Base-by-base conservation (phyloP, 805 yeast species). In the Metschnikowia picachoensis region DNA sequence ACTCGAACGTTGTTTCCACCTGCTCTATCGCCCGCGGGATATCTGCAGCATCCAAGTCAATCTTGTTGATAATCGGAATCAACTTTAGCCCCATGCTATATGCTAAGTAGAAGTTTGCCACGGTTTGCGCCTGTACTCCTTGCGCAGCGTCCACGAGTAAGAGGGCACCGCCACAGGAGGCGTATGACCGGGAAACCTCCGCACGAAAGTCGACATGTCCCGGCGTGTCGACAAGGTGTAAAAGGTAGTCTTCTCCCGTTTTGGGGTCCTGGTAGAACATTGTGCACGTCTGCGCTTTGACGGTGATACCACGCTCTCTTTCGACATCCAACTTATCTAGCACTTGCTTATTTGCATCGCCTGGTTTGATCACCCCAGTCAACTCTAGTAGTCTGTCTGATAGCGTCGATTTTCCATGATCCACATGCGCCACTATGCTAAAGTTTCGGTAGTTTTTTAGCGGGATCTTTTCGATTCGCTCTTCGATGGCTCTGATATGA, bases 81-180 rank as follows among this genome's bases (percentile, higher is more conserved):
- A 92, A 70, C 54, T 82, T 82, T 51, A 94, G 75, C 9, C 84
- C 87, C 82, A 89, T 77, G 46, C 92, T 84, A 60, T 86, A 85
- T 0, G 98, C 99, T 46, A 92, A 72, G 59, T 85, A 88, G 66
- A 87, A 92, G 64, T 94, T 92, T 20, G 99, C 97, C n/a, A 92
- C 97, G 0, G 99, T 94, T 64, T 92, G 99, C 0, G 98, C 98
- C 64, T 90, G 97, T 3, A 92, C 90, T 42, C 98, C 98, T 60
- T 94, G 97, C 2, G 92, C 77, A 1, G 98, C 98, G 70, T 94
- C 99, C 2, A 92, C 95, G 17, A 92, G 66, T 35, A 92, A 65
- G 35, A 92, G 67, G 0, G 97, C 97, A 12, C 98, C 98, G 32
- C 91, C 95, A 70, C 97, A 94, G 0, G 97, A 87, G 2, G 97